A percentile compares a stretch with the other conserved stretches of the same genome.
Evolutionary conservation across 2,329 filamentous ascomycete genomes (phyloP).

Genomic region (Scorias spongiosa): DNA sequence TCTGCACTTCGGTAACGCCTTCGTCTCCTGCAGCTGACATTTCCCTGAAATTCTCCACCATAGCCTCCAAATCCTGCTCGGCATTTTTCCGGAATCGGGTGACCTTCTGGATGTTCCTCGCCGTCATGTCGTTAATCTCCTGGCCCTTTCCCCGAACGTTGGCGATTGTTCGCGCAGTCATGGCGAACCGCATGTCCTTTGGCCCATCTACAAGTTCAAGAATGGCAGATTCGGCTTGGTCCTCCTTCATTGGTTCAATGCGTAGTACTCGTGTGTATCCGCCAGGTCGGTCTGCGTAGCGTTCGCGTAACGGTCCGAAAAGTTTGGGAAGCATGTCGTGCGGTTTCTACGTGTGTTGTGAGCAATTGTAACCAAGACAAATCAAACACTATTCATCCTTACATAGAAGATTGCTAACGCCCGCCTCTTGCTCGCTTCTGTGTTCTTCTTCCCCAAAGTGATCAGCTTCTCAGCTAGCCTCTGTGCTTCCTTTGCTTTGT

Average conservation of each 20-base stretch:
- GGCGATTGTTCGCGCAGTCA: constrained; percentile 77
- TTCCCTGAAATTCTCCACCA: constrained; percentile 33
- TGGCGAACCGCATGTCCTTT: constrained; percentile 82
- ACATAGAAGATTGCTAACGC: constrained; percentile 71
- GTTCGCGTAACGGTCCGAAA: constrained; percentile 64
- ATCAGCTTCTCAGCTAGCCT: constrained; percentile 86
- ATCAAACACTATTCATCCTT: constrained; percentile 11
- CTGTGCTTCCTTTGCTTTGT: constrained; percentile 95
- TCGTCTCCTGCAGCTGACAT: constrained; percentile 18
- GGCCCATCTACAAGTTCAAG: constrained; percentile 91
- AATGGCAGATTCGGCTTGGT: constrained; percentile 80
- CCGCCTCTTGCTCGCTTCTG: constrained; percentile 58
- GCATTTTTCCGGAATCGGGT: constrained; percentile 58
- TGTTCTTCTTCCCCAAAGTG: constrained; percentile 85
- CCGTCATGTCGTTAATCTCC: constrained; percentile 54
- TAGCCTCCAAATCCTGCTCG: constrained; percentile 48
- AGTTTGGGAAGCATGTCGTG: constrained; percentile 65
- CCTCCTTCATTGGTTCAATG: constrained; percentile 73
- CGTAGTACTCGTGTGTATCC: constrained; percentile 92
- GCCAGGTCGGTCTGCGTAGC: constrained; percentile 66
- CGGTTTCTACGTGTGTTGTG: constrained; percentile 40
- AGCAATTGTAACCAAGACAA: constrained; percentile 3
- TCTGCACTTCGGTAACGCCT: constrained; percentile 18
- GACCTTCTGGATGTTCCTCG: constrained; percentile 68
- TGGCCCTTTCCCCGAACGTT: constrained; percentile 37